These are phyloP conservation scores for Bertia moriformis DNA, from an alignment of 2,329 filamentous ascomycete genomes.

Conservation along the genomic window DNA sequence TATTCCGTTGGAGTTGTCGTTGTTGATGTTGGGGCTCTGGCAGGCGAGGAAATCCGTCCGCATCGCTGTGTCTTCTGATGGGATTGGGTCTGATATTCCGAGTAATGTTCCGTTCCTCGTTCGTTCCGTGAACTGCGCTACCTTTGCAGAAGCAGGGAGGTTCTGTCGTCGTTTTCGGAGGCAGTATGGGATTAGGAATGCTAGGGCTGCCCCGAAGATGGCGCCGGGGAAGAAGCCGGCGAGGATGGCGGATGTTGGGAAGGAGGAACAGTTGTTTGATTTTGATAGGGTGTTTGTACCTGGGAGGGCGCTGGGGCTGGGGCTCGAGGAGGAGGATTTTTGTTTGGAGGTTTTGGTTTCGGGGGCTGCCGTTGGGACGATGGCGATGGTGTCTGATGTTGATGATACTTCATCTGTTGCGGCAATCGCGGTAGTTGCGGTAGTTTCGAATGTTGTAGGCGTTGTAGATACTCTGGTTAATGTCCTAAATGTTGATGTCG, in stretches of 20 bases:
- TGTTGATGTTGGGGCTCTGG: too few relatives aligned
- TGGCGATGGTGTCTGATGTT: too few relatives aligned
- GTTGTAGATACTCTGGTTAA: too few relatives aligned
- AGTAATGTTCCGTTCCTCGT: background rate
- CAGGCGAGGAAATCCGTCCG: slow-evolving; percentile 1
- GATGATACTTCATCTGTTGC: background rate
- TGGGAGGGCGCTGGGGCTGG: slow-evolving; percentile 5
- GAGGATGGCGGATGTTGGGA: slow-evolving; percentile 21
- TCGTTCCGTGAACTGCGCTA: background rate
- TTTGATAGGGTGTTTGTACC: slow-evolving; percentile 7
- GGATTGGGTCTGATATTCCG: background rate
- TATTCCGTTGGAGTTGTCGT: too few relatives aligned
- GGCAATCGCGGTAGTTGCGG: background rate
- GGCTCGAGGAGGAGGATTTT: too few relatives aligned
- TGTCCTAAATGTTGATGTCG: background rate
- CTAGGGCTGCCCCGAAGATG: slow-evolving; percentile 16
- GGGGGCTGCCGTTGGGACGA: too few relatives aligned
- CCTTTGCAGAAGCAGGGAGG: background rate
- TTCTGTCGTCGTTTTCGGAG: background rate
- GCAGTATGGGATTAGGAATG: background rate
- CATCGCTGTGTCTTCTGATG: background rate
- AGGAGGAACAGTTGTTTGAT: slow-evolving; percentile 17
- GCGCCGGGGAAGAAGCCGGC: slow-evolving; percentile 29
- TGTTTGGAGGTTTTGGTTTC: too few relatives aligned
- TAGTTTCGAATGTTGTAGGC: background rate